A percentile compares a stretch with the other conserved stretches of the same genome.
phyloP scores from a whole-genome alignment of 768 basidiomycete genomes.

The Tulasnella calospora region DNA sequence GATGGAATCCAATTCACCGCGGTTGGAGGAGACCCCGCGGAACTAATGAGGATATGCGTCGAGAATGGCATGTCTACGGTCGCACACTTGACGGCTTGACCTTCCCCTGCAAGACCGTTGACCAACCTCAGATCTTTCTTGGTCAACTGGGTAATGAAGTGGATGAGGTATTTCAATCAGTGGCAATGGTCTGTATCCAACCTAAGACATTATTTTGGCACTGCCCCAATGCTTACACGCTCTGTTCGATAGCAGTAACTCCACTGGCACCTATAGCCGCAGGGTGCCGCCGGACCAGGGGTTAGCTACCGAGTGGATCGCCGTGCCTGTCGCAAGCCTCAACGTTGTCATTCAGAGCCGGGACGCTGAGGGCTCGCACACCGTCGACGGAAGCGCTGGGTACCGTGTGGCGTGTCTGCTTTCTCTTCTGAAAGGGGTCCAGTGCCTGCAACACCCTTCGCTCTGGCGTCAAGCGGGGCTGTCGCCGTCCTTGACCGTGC shows the following conservation, averaged over 20 bases:
- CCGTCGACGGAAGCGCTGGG: background rate
- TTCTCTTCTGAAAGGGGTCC: background rate
- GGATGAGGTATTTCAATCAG: too few species aligned
- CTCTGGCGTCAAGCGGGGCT: background rate
- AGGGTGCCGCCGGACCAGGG: too few species aligned
- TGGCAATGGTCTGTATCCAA: too few species aligned
- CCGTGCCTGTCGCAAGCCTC: background rate
- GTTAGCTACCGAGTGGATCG: too few species aligned
- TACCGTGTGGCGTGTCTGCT: background rate
- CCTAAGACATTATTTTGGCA: too few species aligned
- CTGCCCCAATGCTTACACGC: too few species aligned
- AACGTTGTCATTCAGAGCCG: background rate
- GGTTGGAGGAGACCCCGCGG: constrained; percentile 96
- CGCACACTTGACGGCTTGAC: constrained; percentile 77
- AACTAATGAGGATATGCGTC: constrained; percentile 94
- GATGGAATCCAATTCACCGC: constrained; percentile 93
- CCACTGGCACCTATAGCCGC: too few species aligned
- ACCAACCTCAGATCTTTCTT: too few species aligned
- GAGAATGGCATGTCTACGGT: constrained; percentile 98
- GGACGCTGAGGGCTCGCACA: background rate
- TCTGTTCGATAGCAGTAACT: too few species aligned
- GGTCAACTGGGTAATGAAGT: too few species aligned
- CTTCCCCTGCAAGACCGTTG: too few species aligned
- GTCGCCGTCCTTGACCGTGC: constrained; percentile 9
- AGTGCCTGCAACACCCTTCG: background rate